Evolutionary conservation across 345 rosid species (phyloP), one percentile per base, ranked within the genome.

Genomic region (Salix udensis): DNA sequence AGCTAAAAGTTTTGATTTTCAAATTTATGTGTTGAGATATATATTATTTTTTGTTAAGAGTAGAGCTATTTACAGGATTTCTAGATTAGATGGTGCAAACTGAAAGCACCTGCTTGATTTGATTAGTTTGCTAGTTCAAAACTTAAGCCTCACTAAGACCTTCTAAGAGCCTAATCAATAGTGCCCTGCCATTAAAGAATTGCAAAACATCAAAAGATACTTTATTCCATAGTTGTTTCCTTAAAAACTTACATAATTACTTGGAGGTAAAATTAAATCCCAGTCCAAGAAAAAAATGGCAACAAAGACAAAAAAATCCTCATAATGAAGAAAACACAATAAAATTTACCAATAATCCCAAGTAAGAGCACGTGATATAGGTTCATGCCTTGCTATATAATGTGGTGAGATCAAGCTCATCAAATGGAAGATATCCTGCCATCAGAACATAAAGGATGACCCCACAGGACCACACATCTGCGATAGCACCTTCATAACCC

Each of bases 381-480:
- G 81, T 61, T 60, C 91, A 60, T 93, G 91, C 98, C 98, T 95
- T 95, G 84, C 91, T 88, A 76, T 95, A 95, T 82, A 95, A 78
- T 30, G 97, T 93, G 62, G 97, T 90, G 81, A 95, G 94, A 86
- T 95, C 98, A 78, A 95, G 92, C 74, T 95, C 98, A 80, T 95
- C 98, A 85, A 95, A 95, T 44, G 98, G 98, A 83, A 95, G 97
- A 87, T 89, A 93, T 79, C 98, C 98, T 48, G 98, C 97, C 89
- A 95, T 86, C 84, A 95, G 81, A 81, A 95, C 98, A 88, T 90
- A 93, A 39, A 95, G 97, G 86, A 95, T 91, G 58, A 95, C 90
- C 65, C 98, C 98, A 77, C 97, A 95, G 21, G 98, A 95, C 97
- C 98, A 95, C 76, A 91, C 90, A 88, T 95, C 98, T 62, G 98